Conservation (phyloP, 495 filamentous ascomycete genomes). For the Talaromyces adpressus region DNA sequence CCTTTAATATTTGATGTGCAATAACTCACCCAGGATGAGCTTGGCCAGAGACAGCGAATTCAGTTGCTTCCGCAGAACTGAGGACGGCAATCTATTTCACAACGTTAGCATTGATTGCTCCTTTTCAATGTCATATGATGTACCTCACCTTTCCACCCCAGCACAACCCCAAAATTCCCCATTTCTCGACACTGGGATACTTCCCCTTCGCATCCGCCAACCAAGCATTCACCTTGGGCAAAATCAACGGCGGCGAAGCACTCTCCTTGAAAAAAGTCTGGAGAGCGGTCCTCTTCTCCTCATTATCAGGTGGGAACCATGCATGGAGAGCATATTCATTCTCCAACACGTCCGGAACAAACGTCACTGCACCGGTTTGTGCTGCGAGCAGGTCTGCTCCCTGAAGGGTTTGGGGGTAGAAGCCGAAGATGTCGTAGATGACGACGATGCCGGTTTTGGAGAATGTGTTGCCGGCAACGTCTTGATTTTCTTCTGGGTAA, state of each 20-base stretch:
- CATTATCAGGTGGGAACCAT: conserved; percentile 32
- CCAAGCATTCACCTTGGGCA: conserved; percentile 18
- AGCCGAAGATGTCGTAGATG: conserved; percentile 52
- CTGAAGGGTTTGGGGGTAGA: conserved; percentile 42
- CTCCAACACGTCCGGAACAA: conserved; percentile 43
- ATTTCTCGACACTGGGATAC: conserved; percentile 28
- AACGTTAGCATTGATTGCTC: not conserved
- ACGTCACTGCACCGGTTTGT: conserved; percentile 26
- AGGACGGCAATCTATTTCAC: conserved; percentile 32
- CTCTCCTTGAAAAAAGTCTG: conserved; percentile 19
- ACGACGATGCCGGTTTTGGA: conserved; percentile 35
- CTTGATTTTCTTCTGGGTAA: conserved; percentile 17
- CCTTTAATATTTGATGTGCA: not conserved
- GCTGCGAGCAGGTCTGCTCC: conserved; percentile 47
- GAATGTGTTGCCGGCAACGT: conserved; percentile 32
- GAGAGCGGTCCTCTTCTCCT: conserved; percentile 33
- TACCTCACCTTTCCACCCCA: conserved; percentile 41
- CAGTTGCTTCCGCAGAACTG: conserved; percentile 27
- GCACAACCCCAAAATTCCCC: conserved; percentile 41
- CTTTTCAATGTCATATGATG: not conserved
- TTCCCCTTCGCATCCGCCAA: conserved; percentile 15
- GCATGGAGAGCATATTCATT: conserved; percentile 24
- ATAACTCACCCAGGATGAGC: conserved; percentile 40
- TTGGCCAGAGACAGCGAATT: conserved; percentile 41
- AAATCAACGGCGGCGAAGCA: conserved; percentile 11